These are phyloP conservation scores for Hibiscus syriacus DNA, from an alignment of 345 rosid species.

Conservation along the genomic window DNA sequence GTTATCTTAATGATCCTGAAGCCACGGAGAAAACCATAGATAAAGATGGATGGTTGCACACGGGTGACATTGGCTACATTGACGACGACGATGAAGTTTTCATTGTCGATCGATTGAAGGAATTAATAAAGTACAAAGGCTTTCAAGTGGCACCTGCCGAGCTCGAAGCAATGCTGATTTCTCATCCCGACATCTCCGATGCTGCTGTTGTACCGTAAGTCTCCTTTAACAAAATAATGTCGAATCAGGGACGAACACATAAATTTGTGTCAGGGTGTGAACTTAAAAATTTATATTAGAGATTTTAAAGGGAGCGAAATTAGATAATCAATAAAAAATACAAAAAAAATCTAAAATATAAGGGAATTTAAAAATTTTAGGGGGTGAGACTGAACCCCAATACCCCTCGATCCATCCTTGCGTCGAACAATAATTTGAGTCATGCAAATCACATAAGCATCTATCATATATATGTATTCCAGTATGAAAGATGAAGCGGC, in stretches of 20 bases:
- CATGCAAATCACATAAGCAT: not conserved
- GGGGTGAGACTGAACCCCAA: no score
- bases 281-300: no score
- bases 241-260: no score
- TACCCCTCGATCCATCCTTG: no score
- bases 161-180: conserved; percentile 48
- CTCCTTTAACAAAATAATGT: no score
- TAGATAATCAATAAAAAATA: no score
- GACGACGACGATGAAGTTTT: conserved; percentile 53
- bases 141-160: conserved; percentile 72
- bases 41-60: conserved; percentile 57
- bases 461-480: conserved; percentile 2
- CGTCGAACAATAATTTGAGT: not conserved
- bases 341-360: no score
- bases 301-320: no score
- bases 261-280: no score
- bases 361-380: no score
- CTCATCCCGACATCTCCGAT: conserved; percentile 44
- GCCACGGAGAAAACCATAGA: conserved; percentile 47
- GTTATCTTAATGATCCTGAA: conserved; percentile 49
- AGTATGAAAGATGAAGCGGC: conserved; percentile 86
- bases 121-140: conserved; percentile 58
- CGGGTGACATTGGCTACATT: conserved; percentile 54
- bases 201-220: conserved; percentile 65
- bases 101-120: conserved; percentile 57